phyloP scores from a whole-genome alignment of 23 red algal genomes.

The Chondrus crispus region DNA sequence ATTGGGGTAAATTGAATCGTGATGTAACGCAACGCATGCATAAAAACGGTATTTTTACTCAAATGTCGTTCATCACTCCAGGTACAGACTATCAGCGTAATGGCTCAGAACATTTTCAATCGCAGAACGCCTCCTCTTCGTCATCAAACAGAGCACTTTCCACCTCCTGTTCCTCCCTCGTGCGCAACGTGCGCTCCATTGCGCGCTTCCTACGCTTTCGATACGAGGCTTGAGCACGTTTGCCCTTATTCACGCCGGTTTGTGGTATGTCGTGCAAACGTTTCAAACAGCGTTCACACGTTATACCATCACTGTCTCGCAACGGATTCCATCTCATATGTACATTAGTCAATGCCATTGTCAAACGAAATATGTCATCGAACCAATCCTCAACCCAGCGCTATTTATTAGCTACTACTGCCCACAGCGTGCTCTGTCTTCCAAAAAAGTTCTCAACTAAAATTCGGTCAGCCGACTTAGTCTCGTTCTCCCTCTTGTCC shows the following conservation, averaged over 20 bases:
- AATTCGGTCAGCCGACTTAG: neutral
- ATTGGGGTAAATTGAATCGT: too few relatives aligned
- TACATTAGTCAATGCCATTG: neutral
- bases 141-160: too few relatives aligned
- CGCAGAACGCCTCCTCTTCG: too few relatives aligned
- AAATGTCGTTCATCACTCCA: too few relatives aligned
- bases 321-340: neutral
- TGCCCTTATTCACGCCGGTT: neutral
- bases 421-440: neutral
- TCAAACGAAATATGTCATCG: neutral
- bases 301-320: neutral
- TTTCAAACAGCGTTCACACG: neutral
- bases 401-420: neutral
- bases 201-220: neutral
- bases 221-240: neutral
- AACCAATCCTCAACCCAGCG: neutral
- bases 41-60: too few relatives aligned
- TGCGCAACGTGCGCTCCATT: neutral
- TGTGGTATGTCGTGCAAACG: neutral
- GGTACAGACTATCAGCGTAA: too few relatives aligned
- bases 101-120: too few relatives aligned
- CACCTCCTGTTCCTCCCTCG: too few relatives aligned
- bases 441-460: neutral
- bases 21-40: too few relatives aligned
- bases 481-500: neutral